Base-by-base conservation (phyloP, 169 alveolate genomes). In the Hepatocystis sp. region DNA sequence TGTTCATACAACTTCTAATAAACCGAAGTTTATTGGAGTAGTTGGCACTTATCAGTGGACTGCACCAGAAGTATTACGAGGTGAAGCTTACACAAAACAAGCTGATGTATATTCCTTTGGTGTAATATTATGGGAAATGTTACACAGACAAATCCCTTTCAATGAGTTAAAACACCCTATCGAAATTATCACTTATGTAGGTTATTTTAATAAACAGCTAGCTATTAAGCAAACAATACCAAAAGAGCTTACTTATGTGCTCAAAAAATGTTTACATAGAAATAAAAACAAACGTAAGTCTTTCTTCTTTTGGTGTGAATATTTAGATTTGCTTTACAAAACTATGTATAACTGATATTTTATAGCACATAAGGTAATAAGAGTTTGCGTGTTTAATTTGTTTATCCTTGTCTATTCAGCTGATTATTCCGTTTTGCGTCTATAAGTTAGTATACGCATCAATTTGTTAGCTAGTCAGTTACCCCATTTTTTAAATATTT, bases 71-170 rank as follows among this genome's bases (percentile, higher is more conserved):
- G 93, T 93, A 60, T 71, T 68, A 58, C 76, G 91, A 46, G 94
- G 95, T 0, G 94, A 93, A 56, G 85, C 88, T n/a, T 94, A 93
- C 51, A 91, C 93, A 67, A 88, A 90, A 65, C 84, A 93, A 66
- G 96, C 92, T 36, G 97, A 94, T 76, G 89, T 94, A 66, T 94
- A 78, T 67, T 91, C 96, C 7, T 90, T 94, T 27, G 97, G 97
- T 4, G 96, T 94, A 1, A 94, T 94, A 19, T 66, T 94, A 30
- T 94, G 93, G 90, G 97, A 94, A 76, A 86, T 94, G 94, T 64
- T 90, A 28, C 90, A 93, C 28, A 90, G 93, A 13, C 85, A 91
- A 60, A 91, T 92, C 4, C 97, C 97, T 7, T 92, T 90, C 60
- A 88, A 71, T 53, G 93, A 91, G 11, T 52, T 90, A 15, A 67